Conservation (phyloP, 2,329 filamentous ascomycete species). For the Claviceps spartinae region DNA sequence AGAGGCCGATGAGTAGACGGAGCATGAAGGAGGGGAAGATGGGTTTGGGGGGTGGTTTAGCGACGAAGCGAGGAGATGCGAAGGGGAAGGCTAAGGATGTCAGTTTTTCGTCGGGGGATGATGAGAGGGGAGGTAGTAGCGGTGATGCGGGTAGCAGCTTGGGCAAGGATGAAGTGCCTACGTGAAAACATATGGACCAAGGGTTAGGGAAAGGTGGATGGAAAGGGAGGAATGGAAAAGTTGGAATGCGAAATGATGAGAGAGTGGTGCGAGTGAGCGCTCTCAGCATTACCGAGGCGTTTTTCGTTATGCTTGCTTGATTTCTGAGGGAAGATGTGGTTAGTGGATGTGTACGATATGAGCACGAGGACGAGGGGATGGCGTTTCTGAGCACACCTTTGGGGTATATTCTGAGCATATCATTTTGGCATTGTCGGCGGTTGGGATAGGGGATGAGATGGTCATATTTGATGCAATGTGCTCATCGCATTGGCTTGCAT, state of each 20-base stretch:
- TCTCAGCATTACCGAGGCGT: neutral
- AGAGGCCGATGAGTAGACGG: constrained; percentile 25
- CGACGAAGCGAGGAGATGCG: constrained; percentile 15
- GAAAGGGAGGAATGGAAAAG: neutral
- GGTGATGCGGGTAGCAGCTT: constrained; percentile 19
- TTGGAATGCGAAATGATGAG: too few relatives aligned
- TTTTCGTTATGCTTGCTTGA: neutral
- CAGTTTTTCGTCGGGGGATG: constrained; percentile 22
- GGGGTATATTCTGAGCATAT: too few relatives aligned
- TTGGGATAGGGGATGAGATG: too few relatives aligned
- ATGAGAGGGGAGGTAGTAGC: constrained; percentile 18
- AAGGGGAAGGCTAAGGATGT: constrained; percentile 38
- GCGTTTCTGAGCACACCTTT: constrained; percentile 17
- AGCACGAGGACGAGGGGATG: constrained; percentile 30
- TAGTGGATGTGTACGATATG: neutral
- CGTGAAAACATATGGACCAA: constrained; percentile 14
- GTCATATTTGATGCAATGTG: too few relatives aligned
- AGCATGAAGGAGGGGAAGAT: constrained; percentile 28
- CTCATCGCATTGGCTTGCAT: too few relatives aligned
- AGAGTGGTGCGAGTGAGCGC: too few relatives aligned
- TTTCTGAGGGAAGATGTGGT: neutral
- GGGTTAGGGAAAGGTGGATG: neutral
- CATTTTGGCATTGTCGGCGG: too few relatives aligned
- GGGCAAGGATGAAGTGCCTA: constrained; percentile 21
- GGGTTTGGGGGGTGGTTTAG: constrained; percentile 8